Conservation (phyloP, 768 basidiomycete species). For the Cystobasidium ongulense region DNA sequence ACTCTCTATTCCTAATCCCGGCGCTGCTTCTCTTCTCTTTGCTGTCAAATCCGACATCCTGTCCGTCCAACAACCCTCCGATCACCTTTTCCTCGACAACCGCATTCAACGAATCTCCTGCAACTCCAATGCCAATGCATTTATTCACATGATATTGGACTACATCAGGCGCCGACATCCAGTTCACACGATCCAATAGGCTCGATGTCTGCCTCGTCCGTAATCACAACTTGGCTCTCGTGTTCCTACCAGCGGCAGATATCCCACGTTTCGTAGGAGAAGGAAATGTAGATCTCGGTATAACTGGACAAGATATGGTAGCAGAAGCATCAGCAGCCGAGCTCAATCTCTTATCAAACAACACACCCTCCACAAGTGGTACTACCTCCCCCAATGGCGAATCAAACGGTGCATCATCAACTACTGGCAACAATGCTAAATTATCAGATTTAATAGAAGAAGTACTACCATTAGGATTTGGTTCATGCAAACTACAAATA, state of each 20-base stretch:
- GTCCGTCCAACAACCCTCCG: not conserved
- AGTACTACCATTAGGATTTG: conserved; percentile 75
- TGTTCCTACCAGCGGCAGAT: conserved; percentile 92
- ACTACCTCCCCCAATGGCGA: not conserved
- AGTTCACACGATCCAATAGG: conserved; percentile 76
- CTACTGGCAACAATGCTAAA: not conserved
- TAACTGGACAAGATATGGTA: conserved; percentile 96
- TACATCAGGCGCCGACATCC: conserved; percentile 76
- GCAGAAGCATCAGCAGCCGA: conserved; percentile 61
- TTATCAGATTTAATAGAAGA: conserved; percentile 56
- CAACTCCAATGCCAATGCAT: not conserved
- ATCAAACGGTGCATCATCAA: not conserved
- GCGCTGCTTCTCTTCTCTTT: too few species aligned
- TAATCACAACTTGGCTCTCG: conserved; percentile 86
- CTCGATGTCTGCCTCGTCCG: conserved; percentile 87
- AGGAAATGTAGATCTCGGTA: conserved; percentile 90
- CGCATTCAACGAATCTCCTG: not conserved
- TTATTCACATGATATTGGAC: not conserved
- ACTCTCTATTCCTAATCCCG: too few species aligned
- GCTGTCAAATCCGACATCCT: too few species aligned
- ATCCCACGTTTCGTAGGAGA: conserved; percentile 98
- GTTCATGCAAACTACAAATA: conserved; percentile 70
- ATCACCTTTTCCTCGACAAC: not conserved
- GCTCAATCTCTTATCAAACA: not conserved
- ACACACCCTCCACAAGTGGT: not conserved